Conservation (phyloP, 2,329 filamentous ascomycete genomes). For the Verticillium albo-atrum region DNA sequence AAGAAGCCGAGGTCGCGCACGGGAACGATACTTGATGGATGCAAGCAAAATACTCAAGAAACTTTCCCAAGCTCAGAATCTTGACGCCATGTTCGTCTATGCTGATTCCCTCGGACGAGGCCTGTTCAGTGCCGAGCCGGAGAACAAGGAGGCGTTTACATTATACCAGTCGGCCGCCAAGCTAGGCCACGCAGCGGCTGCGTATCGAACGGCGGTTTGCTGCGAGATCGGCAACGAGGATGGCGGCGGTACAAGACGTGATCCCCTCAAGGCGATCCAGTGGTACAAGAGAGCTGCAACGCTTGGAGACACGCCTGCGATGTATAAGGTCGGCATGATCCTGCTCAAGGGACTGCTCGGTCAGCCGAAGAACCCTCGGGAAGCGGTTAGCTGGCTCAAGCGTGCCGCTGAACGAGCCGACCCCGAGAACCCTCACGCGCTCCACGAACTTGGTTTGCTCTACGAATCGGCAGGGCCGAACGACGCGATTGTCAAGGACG, state of each 20-base stretch:
- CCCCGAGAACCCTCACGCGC: conserved; percentile 84
- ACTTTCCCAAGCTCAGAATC: conserved; percentile 65
- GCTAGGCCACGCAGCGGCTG: conserved; percentile 76
- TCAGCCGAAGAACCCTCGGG: conserved; percentile 74
- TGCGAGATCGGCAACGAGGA: conserved; percentile 95
- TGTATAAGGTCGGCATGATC: conserved; percentile 99
- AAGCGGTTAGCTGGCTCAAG: conserved; percentile 90
- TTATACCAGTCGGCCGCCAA: conserved; percentile 95
- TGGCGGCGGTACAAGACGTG: conserved; percentile 85
- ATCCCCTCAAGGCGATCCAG: conserved; percentile 90
- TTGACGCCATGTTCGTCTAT: conserved; percentile 89
- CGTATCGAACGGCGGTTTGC: conserved; percentile 93
- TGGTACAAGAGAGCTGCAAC: conserved; percentile 96
- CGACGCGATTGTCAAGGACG: conserved; percentile 75
- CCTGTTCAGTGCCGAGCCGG: conserved; percentile 69
- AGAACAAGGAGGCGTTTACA: conserved; percentile 88
- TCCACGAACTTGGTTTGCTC: conserved; percentile 77
- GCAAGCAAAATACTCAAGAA: conserved; percentile 92
- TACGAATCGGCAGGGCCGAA: conserved; percentile 62
- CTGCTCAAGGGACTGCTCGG: conserved; percentile 89
- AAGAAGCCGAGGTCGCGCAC: conserved; percentile 66
- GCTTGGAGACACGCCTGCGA: conserved; percentile 84
- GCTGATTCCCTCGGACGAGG: conserved; percentile 88
- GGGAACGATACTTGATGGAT: conserved; percentile 80
- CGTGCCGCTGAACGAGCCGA: conserved; percentile 86